Evolutionary conservation across 2,329 filamentous ascomycete genomes (phyloP), one percentile per base, ranked within the genome.

Genomic region (Zopfia rhizophila): DNA sequence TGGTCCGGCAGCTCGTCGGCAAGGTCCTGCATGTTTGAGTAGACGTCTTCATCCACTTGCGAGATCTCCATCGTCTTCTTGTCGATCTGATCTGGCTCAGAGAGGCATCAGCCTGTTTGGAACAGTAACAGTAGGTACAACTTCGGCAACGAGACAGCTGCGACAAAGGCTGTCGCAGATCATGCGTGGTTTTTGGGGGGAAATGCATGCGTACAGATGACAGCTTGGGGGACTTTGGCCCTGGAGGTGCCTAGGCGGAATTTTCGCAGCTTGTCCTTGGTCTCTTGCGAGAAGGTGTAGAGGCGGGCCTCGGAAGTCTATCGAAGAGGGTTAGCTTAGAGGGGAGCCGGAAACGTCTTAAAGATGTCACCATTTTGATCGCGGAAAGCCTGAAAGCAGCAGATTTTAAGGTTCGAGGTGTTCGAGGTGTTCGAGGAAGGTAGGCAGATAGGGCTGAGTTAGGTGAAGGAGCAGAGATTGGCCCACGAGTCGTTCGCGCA

Each of bases 1-100:
- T 96, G 90, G 61, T 97, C 93, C 7, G 94, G 94, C 13, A 99
- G 83, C 65, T 96, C 92, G 41, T 97, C 93, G 51, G 81, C 86
- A 46, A 99, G 79, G 45, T 91, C 88, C 51, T 88, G 83, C 61
- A 99, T 83, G 54, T 87, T 86, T 36, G 83, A 88, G 78, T 96
- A 97, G 48, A 92, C 84, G 51, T 89, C 86, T 53, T 90, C 87
- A 54, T 91, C 87, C 57, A 90, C 87, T 61, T 91, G 87, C 60
- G 85, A 87, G 75, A 99, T 95, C 75, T 97, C 93, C 68, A 96
- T 83, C 43, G 84, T 94, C 64, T 88, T 86, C 75, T 90, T 90
- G 75, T 97, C 90, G 78, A 97, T 97, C 70, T 90, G 77, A 73
- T 95, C 90, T 96, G 72, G 69, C 55, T 55, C 50, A 48, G 44